A percentile compares a stretch with the other conserved stretches of the same genome.
Conservation (phyloP, 257 asterid species). For the Ajuga chamaepitys region DNA sequence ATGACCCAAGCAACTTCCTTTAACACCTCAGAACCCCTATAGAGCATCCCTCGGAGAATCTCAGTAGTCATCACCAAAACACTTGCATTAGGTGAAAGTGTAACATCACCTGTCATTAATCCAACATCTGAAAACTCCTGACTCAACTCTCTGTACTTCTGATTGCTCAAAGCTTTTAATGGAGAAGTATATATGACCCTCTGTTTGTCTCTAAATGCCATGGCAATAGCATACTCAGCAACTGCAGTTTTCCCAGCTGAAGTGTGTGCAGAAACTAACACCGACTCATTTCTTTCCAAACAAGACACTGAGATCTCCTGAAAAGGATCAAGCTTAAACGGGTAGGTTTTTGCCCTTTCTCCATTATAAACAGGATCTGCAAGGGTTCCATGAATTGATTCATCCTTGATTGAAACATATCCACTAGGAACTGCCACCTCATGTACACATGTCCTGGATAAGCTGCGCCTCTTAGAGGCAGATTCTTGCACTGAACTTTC, state of each 20-base stretch:
- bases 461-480: conserved; percentile 41
- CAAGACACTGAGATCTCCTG: conserved; percentile 86
- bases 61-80: conserved; percentile 99
- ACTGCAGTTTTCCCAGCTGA: conserved; percentile 99
- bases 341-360: conserved; percentile 67
- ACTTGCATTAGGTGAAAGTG: conserved; percentile 87
- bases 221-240: conserved; percentile 95
- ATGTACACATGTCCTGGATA: conserved; percentile 74
- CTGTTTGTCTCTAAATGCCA: conserved; percentile 88
- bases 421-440: conserved; percentile 90
- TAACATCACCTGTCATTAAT: conserved; percentile 95
- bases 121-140: conserved; percentile 96
- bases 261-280: conserved; percentile 93
- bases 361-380: conserved; percentile 65
- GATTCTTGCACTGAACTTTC: conserved; percentile 33
- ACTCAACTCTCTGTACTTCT: conserved; percentile 85
- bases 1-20: conserved; percentile 99
- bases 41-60: conserved; percentile 91
- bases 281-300: conserved; percentile 83
- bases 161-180: conserved; percentile 85
- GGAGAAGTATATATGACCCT: conserved; percentile 95
- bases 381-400: conserved; percentile 66
- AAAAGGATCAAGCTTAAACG: conserved; percentile 80
- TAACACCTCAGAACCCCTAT: conserved; percentile 95
- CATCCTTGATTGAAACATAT: conserved; percentile 49